Evolutionary conservation across 202 grass and related monocot genomes (phyloP), one percentile per base, ranked within the genome.

Genomic region (Brachypodium distachyon): DNA sequence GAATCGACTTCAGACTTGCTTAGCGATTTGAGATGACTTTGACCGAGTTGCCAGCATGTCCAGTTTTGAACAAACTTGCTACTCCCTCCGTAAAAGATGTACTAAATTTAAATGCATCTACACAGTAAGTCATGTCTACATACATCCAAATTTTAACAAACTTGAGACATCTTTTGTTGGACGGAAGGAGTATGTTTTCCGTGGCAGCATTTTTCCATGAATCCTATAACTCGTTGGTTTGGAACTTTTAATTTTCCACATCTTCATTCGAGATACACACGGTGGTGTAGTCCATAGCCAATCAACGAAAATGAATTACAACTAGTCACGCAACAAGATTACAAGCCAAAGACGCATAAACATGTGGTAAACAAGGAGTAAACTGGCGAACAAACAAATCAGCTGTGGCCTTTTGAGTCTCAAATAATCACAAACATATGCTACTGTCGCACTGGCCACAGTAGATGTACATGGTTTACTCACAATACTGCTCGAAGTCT

Each of bases 401-500:
- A 40, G n/a, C n/a, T n/a, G n/a, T n/a, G n/a, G n/a, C n/a, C n/a
- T n/a, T n/a, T n/a, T n/a, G n/a, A n/a, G n/a, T 64, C 23, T 57
- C 23, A 6, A 61, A 34, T 71, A 74, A 70, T 71, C 37, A 83
- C 80, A 49, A 70, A 80, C 62, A 70, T 19, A 68, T 61, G 18
- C 46, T 70, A 75, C 38, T 25, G 32, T 25, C 55, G 38, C 69
- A 63, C 67, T 62, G 37, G 39, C 23, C 29, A 18, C 86, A 81
- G 77, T 74, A 39, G 77, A 88, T 81, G 77, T 81, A 84, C 81
- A 88, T 4, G 39, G 63, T 71, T n/a, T 88, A 84, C 81, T 88
- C 81, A 88, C 77, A n/a, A 84, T 52, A 66, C 77, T 77, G 86
- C 64, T 42, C 73, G 40, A 19, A 55, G 57, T 58, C 64, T 58